Evolutionary conservation across 768 basidiomycete species (phyloP).

Genomic region (Boletus bicolor): DNA sequence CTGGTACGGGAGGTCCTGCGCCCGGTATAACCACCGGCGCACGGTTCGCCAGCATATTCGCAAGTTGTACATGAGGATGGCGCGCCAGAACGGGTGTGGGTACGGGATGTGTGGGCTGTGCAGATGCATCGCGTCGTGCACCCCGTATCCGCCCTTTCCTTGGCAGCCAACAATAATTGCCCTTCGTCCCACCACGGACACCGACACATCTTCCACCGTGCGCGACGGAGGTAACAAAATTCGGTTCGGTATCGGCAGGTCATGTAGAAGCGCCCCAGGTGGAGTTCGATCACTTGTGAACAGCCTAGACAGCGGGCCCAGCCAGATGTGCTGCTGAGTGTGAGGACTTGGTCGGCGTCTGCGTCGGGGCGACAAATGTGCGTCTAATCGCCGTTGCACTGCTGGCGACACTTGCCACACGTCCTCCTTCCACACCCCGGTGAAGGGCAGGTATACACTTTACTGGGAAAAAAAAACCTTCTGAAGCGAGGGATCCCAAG

Average conservation of each 20-base stretch:
- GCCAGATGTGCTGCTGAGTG: constrained; percentile 24
- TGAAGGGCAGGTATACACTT: constrained; percentile 21
- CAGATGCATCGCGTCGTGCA: constrained; percentile 31
- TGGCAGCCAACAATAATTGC: constrained; percentile 37
- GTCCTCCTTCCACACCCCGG: constrained; percentile 20
- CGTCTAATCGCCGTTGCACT: constrained; percentile 20
- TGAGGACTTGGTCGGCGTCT: constrained; percentile 26
- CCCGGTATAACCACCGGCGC: background rate
- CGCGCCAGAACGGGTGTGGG: background rate
- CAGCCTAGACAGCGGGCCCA: constrained; percentile 43
- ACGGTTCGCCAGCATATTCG: background rate
- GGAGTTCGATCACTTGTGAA: constrained; percentile 36
- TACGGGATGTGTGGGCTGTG: background rate
- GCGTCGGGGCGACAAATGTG: constrained; percentile 28
- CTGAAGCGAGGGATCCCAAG: constrained; percentile 31
- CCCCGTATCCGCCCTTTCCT: constrained; percentile 41
- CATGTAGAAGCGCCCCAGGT: constrained; percentile 40
- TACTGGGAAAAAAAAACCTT: constrained; percentile 23
- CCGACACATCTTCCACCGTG: constrained; percentile 58
- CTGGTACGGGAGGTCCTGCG: background rate
- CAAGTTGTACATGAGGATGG: background rate
- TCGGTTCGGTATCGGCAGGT: constrained; percentile 38
- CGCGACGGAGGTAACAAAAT: constrained; percentile 49
- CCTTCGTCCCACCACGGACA: constrained; percentile 69
- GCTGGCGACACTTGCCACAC: constrained; percentile 24